phyloP scores from a whole-genome alignment of 2,329 filamentous ascomycete species.

The Colletotrichum trifolii region DNA sequence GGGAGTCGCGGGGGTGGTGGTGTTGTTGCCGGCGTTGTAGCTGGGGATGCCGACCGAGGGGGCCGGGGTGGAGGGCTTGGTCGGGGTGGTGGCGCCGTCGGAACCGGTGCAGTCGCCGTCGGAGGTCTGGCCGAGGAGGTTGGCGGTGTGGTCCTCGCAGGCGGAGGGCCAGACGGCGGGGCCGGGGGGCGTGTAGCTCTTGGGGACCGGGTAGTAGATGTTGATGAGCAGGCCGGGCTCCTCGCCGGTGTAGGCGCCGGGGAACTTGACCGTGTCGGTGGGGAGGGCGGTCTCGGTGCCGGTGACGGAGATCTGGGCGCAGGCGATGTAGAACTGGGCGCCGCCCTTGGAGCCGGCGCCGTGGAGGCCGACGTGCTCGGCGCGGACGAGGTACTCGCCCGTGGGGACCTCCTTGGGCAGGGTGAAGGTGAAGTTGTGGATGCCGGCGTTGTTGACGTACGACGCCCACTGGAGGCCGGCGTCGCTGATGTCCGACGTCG shows the following conservation, averaged over 20 bases:
- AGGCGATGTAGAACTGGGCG: conserved; percentile 52
- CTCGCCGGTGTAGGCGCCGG: conserved; percentile 46
- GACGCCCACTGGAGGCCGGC: conserved; percentile 47
- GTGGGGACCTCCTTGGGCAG: conserved; percentile 52
- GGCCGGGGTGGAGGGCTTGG: conserved; percentile 21
- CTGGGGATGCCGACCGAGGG: conserved; percentile 35
- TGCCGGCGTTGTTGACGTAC: conserved; percentile 43
- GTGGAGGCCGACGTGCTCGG: conserved; percentile 51
- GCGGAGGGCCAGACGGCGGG: conserved; percentile 47
- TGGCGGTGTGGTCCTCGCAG: conserved; percentile 52
- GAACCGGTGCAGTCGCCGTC: conserved; percentile 50
- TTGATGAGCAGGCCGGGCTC: conserved; percentile 48
- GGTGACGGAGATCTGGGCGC: conserved; percentile 48
- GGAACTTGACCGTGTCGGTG: conserved; percentile 44
- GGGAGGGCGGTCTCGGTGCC: conserved; percentile 47
- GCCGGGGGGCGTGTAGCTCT: conserved; percentile 47
- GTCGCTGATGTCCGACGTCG: conserved; percentile 43
- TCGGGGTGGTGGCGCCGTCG: conserved; percentile 32
- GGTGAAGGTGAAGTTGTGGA: conserved; percentile 51
- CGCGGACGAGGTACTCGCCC: conserved; percentile 49
- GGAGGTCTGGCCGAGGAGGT: conserved; percentile 45
- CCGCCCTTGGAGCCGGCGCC: conserved; percentile 44
- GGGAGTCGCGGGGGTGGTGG: conserved; percentile 17
- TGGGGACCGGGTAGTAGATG: conserved; percentile 49
- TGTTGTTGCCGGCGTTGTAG: conserved; percentile 34